phyloP scores from a whole-genome alignment of 176 grass and related monocot genomes.

The Oryza glaberrima region DNA sequence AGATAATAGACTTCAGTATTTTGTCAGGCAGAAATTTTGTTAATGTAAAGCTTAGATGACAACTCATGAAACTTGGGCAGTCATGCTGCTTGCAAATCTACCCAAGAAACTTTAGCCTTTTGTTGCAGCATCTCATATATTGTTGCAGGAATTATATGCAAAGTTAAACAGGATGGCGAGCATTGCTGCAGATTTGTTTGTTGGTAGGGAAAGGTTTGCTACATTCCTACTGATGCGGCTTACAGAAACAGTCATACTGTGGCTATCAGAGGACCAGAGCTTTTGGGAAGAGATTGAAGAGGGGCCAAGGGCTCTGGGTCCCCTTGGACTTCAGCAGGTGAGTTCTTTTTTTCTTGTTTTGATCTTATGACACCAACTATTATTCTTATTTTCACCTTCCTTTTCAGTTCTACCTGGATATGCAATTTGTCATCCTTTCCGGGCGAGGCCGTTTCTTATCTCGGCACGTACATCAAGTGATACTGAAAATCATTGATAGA shows the following conservation, averaged over 20 bases:
- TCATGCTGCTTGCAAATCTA: constrained; percentile 6
- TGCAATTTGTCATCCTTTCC: constrained; percentile 93
- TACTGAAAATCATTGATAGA: constrained; percentile 74
- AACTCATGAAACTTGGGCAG: constrained; percentile 18
- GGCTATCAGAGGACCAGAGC: constrained; percentile 76
- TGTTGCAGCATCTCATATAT: constrained; percentile 9
- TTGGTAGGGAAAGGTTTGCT: constrained; percentile 90
- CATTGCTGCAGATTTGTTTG: constrained; percentile 81
- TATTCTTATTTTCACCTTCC: constrained; percentile 29
- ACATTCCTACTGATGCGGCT: constrained; percentile 97
- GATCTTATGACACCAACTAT: not conserved
- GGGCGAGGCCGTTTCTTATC: constrained; percentile 88
- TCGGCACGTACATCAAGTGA: constrained; percentile 79
- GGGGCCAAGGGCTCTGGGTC: constrained; percentile 66
- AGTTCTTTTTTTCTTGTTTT: constrained; percentile 5
- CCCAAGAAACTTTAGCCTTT: not conserved
- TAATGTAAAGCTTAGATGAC: not conserved
- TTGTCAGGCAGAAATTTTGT: not conserved
- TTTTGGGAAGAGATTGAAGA: constrained; percentile 98
- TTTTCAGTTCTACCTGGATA: constrained; percentile 94
- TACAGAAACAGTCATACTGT: constrained; percentile 82
- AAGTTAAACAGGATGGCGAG: constrained; percentile 81
- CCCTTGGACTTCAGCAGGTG: constrained; percentile 85
- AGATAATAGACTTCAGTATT: not conserved
- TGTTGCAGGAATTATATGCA: constrained; percentile 85